Evolutionary conservation across 1,284 basidiomycete species (phyloP).

Genomic region (Sanghuangporus baumii): DNA sequence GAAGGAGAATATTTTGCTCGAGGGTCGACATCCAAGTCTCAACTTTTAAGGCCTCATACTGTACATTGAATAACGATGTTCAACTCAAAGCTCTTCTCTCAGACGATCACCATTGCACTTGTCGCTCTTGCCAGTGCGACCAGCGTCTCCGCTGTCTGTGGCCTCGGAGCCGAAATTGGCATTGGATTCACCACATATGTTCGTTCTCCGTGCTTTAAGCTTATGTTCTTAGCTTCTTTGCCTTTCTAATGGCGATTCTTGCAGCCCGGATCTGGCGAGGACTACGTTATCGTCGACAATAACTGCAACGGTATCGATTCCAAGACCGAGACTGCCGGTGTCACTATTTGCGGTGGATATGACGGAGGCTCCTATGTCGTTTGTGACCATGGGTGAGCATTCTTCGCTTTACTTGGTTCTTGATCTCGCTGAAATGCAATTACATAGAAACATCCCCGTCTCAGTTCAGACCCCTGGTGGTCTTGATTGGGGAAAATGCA

Average conservation of each 20-base stretch:
- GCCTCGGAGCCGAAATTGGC: background rate
- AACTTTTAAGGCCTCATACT: no score
- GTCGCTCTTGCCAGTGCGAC: background rate
- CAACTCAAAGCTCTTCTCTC: background rate
- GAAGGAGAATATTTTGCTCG: no score
- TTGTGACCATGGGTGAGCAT: background rate
- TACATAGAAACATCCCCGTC: no score
- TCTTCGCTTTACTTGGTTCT: background rate
- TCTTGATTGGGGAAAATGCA: no score
- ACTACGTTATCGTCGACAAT: background rate
- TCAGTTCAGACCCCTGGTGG: no score
- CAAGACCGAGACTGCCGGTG: background rate
- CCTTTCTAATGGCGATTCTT: no score
- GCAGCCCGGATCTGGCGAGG: no score
- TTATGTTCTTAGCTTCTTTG: no score
- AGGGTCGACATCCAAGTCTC: no score
- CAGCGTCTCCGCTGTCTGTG: background rate
- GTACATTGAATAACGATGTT: background rate
- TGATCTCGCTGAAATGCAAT: no score
- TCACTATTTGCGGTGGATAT: background rate
- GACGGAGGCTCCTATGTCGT: background rate
- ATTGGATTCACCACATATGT: background rate
- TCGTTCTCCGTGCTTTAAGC: background rate
- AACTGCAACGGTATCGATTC: background rate
- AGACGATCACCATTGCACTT: background rate